Percentiles rank a stretch among this genome's conserved stretches.
These are phyloP conservation scores for Nyctanthes arbortristis DNA, from an alignment of 257 asterid genomes.

Conservation along the genomic window DNA sequence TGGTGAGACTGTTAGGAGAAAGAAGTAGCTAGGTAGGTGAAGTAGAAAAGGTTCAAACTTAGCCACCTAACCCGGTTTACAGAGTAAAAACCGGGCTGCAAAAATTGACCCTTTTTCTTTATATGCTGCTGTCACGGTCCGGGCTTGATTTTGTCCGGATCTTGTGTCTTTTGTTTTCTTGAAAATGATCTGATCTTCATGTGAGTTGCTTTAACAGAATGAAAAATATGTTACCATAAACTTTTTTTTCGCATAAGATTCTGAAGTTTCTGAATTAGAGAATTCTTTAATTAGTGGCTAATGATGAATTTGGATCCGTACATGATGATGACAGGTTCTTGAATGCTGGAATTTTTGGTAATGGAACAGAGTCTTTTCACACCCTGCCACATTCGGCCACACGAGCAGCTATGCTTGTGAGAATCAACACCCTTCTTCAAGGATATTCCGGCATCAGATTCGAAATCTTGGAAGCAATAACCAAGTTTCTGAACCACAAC, in stretches of 20 bases:
- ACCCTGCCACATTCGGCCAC: constrained; percentile 53
- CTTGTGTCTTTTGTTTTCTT: neutral
- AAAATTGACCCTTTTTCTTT: neutral
- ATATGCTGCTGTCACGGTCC: neutral
- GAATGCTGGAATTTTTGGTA: constrained; percentile 57
- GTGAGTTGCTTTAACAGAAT: neutral
- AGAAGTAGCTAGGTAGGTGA: no score
- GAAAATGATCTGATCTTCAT: neutral
- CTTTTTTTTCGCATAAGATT: no score
- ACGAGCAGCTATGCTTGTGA: constrained; percentile 56
- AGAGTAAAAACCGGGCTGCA: neutral
- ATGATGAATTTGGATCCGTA: neutral
- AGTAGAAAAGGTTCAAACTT: neutral
- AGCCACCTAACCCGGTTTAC: neutral
- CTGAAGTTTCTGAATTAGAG: neutral
- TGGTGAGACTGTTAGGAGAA: neutral
- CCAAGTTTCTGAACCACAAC: constrained; percentile 51
- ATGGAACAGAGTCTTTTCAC: constrained; percentile 45
- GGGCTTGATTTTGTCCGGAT: neutral
- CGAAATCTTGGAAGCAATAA: constrained; percentile 54
- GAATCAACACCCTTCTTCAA: constrained; percentile 62
- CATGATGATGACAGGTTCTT: constrained; percentile 38
- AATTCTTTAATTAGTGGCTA: neutral
- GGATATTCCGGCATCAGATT: constrained; percentile 65
- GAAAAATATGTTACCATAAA: neutral